Conservation (phyloP, 2,329 filamentous ascomycete species). For the Xylariales sp. region DNA sequence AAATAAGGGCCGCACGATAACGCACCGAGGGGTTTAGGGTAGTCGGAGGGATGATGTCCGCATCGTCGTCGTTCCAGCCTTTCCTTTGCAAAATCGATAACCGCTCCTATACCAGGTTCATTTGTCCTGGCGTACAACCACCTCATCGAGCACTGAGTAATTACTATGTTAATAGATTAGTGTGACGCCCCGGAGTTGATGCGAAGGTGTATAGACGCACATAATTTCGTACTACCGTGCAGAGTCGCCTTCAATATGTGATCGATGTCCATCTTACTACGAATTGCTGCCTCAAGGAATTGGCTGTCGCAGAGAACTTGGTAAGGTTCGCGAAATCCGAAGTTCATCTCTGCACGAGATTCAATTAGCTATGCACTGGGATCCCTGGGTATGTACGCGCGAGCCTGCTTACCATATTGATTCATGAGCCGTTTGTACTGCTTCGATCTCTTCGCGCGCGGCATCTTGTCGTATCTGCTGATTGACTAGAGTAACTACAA, state of each 20-base stretch:
- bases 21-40: conserved; percentile 72
- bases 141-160: conserved; percentile 83
- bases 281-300: conserved; percentile 82
- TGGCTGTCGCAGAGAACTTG: conserved; percentile 91
- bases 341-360: conserved; percentile 67
- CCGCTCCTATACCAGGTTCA: conserved; percentile 64
- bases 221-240: conserved; percentile 65
- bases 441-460: conserved; percentile 72
- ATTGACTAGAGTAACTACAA: neutral
- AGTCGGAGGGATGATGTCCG: conserved; percentile 78
- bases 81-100: conserved; percentile 78
- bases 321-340: conserved; percentile 93
- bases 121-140: conserved; percentile 76
- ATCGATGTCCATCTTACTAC: conserved; percentile 90
- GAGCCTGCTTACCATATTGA: conserved; percentile 69
- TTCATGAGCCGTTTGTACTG: conserved; percentile 93
- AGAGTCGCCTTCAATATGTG: conserved; percentile 82
- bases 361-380: conserved; percentile 15
- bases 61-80: conserved; percentile 80
- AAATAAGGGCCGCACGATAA: neutral
- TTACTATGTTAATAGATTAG: conserved; percentile 63
- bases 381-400: neutral
- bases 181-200: conserved; percentile 77
- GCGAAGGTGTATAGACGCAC: conserved; percentile 43
- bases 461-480: conserved; percentile 42